Percentiles rank a stretch among this genome's conserved stretches.
Evolutionary conservation across 441 rosid genomes (phyloP).

Genomic region (Cnidoscolus chayamansa): DNA sequence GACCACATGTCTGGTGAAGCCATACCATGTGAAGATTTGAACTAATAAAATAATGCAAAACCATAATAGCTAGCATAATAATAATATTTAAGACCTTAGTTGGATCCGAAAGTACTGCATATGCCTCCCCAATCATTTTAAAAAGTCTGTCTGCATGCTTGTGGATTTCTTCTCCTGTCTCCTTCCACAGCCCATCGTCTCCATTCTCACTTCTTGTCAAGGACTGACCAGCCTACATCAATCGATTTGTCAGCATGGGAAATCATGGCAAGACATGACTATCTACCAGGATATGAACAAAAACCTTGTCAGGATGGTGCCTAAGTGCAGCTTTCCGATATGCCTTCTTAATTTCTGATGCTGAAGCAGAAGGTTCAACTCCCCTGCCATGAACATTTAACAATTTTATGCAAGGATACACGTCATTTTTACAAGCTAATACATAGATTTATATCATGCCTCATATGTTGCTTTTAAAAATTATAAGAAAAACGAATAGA

Average conservation of each 20-base stretch:
- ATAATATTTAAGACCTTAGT: conserved; percentile 38
- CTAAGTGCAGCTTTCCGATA: conserved; percentile 91
- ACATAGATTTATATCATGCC: background rate
- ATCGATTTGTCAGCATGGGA: conserved; percentile 16
- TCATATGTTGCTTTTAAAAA: background rate
- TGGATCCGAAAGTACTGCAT: conserved; percentile 88
- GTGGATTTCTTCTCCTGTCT: conserved; percentile 82
- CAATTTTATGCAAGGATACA: conserved; percentile 10
- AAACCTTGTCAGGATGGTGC: conserved; percentile 99
- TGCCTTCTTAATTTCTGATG: conserved; percentile 82
- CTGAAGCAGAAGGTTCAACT: conserved; percentile 64
- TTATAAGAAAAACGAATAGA: background rate
- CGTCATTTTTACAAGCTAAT: background rate
- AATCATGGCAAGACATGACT: background rate
- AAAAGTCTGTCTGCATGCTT: conserved; percentile 84
- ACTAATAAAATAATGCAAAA: background rate
- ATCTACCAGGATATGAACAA: conserved; percentile 20
- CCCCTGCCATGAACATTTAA: conserved; percentile 52
- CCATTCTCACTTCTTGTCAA: conserved; percentile 76
- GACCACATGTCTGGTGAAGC: background rate
- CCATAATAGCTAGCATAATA: background rate
- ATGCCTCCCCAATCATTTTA: conserved; percentile 93
- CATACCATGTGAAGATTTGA: background rate
- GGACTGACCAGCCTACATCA: conserved; percentile 72
- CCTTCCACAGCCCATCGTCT: conserved; percentile 78